Base-by-base conservation (phyloP, 1,284 basidiomycete genomes). In the Rhizopogon hawkerae region DNA sequence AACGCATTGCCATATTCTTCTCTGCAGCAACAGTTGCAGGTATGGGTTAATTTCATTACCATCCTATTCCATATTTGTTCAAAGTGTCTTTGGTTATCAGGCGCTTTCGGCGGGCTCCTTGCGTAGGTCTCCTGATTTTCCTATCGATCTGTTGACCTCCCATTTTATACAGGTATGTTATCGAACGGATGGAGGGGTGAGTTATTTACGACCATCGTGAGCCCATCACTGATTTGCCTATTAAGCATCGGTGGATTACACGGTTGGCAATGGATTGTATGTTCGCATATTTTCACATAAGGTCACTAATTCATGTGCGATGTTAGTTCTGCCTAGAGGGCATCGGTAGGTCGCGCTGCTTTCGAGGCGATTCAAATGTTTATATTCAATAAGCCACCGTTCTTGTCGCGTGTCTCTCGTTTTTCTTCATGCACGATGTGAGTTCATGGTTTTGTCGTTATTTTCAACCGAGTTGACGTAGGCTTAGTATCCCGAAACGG, bases 21-120 rank as follows among this genome's bases (percentile, higher is more conserved):
- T 78, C 78, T 13, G 76, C 77, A 33, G 76, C 78, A 9, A 78
- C 76, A 1, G 51, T 77, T 35, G 74, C 77, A n/a, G 78, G 73
- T 58, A 50, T 44, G 45, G 41, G 54, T 37, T 5, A 14, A 14
- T 53, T 33, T 18, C 7, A 41, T 38, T 48, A 35, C 31, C 34
- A 14, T 37, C 3, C 3, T 9, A 16, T 38, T 5, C 33, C 4
- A 29, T 33, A 16, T 11, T 10, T 26, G 6, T 21, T 26, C 3
- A 35, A 3, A 37, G 38, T 45, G 18, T 49, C 14, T 11, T 21
- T 34, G 11, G 34, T 21, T 3, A 11, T 21, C 46, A 57, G 56
- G 70, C 44, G 72, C 71, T 8, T 73, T 73, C 46, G 70, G 67
- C 11, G 69, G 69, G 9, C 49, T 71, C 48, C 57, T 70, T n/a